Evolutionary conservation across 2,329 filamentous ascomycete species (phyloP), one percentile per base, ranked within the genome.

Genomic region (Phyllosticta citriasiana): DNA sequence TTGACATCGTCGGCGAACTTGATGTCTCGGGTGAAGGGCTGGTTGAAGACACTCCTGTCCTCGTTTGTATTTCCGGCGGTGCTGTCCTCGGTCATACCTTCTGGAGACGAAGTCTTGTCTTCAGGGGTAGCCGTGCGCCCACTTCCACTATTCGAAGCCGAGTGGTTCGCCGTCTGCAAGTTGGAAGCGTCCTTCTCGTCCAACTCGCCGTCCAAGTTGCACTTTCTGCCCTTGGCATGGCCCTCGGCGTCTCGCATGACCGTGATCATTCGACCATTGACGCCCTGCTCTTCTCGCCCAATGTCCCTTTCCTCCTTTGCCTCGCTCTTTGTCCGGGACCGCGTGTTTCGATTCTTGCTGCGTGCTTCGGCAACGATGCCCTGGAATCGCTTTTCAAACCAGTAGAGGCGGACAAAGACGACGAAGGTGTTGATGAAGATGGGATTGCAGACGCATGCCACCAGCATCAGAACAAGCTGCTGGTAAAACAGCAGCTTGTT

Each of bases 311-410:
- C 77, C n/a, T 73, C 72, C 55, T 77, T 78, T 57, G 70, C 75
- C 50, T 77, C 69, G 57, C 73, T 83, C 67, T 76, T 76, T 55
- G 76, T 81, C 60, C 77, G 77, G 75, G 71, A 87, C 76, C 76
- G 84, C 75, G 70, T 88, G 59, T 82, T 80, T 59, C 92, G 84
- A 59, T 86, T 78, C 40, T 47, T 47, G 53, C 77, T 79, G 60
- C 85, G 84, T 1, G 89, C 86, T 67, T 96, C 89, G 35, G 81
- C 81, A 14, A 88, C 91, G 65, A 96, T 83, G 67, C 89, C 82
- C 71, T 96, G 88, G 71, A 99, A 97, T 7, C 92, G 85, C 74
- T 95, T 96, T 75, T 99, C 92, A 71, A 99, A 99, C 93, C 93
- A 99, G 75, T 96, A 97, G 1, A 99, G 79, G 26, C 94, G 88